Conservation (phyloP, 2,329 filamentous ascomycete species). For the Calycina herbarum region DNA sequence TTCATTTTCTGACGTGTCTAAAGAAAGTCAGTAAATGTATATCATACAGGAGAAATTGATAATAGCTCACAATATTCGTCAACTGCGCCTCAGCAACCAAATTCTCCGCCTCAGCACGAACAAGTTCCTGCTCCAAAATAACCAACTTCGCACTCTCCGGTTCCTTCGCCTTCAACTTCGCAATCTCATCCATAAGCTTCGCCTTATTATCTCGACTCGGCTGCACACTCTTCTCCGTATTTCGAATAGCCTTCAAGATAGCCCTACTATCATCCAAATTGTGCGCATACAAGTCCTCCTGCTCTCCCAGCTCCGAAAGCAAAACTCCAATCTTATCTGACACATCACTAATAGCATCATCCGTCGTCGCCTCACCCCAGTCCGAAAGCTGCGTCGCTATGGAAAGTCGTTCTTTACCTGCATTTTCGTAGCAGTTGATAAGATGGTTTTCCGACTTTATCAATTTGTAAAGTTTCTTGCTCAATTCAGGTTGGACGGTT, state of each 20-base stretch:
- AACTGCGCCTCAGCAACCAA: slow-evolving; percentile 95
- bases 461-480: slow-evolving; percentile 82
- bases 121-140: slow-evolving; percentile 91
- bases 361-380: slow-evolving; percentile 90
- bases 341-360: slow-evolving; percentile 84
- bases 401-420: slow-evolving; percentile 77
- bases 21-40: slow-evolving; percentile 10
- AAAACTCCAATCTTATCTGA: slow-evolving; percentile 95
- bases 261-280: slow-evolving; percentile 81
- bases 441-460: slow-evolving; percentile 95
- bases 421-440: slow-evolving; percentile 79
- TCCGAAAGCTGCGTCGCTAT: slow-evolving; percentile 92
- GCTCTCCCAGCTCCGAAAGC: slow-evolving; percentile 87
- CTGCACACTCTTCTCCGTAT: slow-evolving; percentile 94
- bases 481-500: slow-evolving; percentile 81
- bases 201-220: slow-evolving; percentile 83
- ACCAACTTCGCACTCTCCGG: slow-evolving; percentile 79
- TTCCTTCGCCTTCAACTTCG: slow-evolving; percentile 88
- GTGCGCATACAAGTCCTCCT: slow-evolving; percentile 86
- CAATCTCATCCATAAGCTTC: slow-evolving; percentile 91
- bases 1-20: slow-evolving; percentile 95
- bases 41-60: not conserved
- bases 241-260: slow-evolving; percentile 86
- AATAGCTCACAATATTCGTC: slow-evolving; percentile 76
- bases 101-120: slow-evolving; percentile 92